Base-by-base conservation (phyloP, 306 rosid genomes). In the Comarum palustre region DNA sequence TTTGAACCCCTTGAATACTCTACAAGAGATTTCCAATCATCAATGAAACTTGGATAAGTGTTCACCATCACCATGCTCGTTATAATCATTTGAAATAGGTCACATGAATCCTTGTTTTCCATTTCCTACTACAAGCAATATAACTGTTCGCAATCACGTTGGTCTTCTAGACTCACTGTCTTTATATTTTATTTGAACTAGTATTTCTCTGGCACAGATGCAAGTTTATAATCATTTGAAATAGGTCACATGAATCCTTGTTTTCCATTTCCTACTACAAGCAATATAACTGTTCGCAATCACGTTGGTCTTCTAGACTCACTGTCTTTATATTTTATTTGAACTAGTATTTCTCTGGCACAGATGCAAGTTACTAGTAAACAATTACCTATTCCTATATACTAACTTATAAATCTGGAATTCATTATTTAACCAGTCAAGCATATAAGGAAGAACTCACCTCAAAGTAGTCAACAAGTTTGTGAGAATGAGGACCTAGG, bases 381-480 rank as follows among this genome's bases (percentile, higher is more conserved):
- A 27, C 17, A 36, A 36, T 27, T 25, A 58, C 17, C 4, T 27
- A 12, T 15, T 58, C 63, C 4, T 3, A 27, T 38, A 29, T 5
- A 41, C 59, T 16, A 19, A 32, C 19, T 3, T 34, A 17, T 20
- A 9, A 24, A 42, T 31, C 14, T 36, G 24, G 31, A 41, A 16
- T 17, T 16, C n/a, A 46, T 25, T 25, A 5, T 43, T 24, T n/a
- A 22, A 13, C 9, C 22, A 20, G 13, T 52, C 11, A 5, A 39
- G 27, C 20, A 24, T 73, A 29, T 14, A 0, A 74, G n/a, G 39
- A 57, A 47, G 25, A 66, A 32, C 72, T 67, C 25, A 79, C 87
- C 78, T 83, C 87, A 73, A 79, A 83, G 54, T 83, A 83, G 5
- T 68, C 66, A 22, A 83, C 63, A 8, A 83, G 82, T 45, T 71